Base-by-base conservation (phyloP, 441 rosid genomes). In the Flueggea neowawraea region DNA sequence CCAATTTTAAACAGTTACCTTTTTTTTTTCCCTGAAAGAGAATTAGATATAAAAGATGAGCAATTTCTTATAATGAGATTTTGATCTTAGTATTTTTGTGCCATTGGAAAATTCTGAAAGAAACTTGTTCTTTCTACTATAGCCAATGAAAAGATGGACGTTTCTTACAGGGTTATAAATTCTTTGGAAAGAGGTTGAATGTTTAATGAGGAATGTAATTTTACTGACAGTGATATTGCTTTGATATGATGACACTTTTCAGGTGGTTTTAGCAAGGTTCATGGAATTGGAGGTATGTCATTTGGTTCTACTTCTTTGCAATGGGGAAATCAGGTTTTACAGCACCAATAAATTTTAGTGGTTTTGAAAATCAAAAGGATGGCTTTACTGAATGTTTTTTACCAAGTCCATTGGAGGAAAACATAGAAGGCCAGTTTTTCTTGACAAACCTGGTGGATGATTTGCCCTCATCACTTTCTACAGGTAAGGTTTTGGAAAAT, bases 221-320 rank as follows among this genome's bases (percentile, higher is more conserved):
- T 22, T 16, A 22, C 57, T 54, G 36, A 58, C 52, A 51, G 10
- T 53, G 48, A 58, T 63, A 49, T 65, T 66, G 55, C 31, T 17
- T 54, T 57, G 70, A 56, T 59, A 49, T 69, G 61, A 33, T 16
- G 72, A 51, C 57, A 68, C 58, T 61, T 65, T 69, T 72, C 67
- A 84, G 91, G 81, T 76, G 71, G 77, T 73, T 77, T 68, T 67
- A 81, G 84, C 69, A 82, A 81, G 74, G 72, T 71, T 73, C 86
- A 79, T 68, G 95, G 77, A 31, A 36, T 36, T 36, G 41, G 41
- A 36, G 81, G 79, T 32, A 55, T 84, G 65, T 67, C 83, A 60
- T 65, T 55, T 45, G 55, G 73, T 58, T 70, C 87, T 55, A 74
- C 69, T 74, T 68, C 85, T 32, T 67, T 68, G 68, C 73, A 9